phyloP scores from a whole-genome alignment of 2,329 filamentous ascomycete genomes.

The Epichloe coenophiala region DNA sequence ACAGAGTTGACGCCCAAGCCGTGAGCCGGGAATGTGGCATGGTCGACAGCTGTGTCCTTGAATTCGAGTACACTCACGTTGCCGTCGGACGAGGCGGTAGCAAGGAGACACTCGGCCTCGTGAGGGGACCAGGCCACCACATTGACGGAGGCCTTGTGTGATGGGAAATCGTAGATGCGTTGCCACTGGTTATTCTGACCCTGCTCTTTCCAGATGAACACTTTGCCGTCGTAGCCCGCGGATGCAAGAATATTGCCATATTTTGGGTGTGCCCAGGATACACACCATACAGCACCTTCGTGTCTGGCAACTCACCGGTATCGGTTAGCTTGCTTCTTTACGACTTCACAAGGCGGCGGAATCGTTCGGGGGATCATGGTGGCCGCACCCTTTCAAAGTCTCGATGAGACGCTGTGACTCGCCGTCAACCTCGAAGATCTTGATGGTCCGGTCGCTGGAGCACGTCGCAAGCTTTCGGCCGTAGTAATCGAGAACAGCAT shows the following conservation, averaged over 20 bases:
- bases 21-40: slow-evolving; percentile 82
- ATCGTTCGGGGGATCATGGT: slow-evolving; percentile 11
- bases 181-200: slow-evolving; percentile 51
- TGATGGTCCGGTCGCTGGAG: slow-evolving; percentile 96
- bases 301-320: slow-evolving; percentile 44
- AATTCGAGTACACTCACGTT: slow-evolving; percentile 92
- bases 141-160: slow-evolving; percentile 94
- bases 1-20: slow-evolving; percentile 92
- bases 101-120: slow-evolving; percentile 85
- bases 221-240: slow-evolving; percentile 92
- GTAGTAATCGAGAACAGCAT: slow-evolving; percentile 98
- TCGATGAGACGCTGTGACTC: slow-evolving; percentile 81
- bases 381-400: slow-evolving; percentile 74
- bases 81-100: slow-evolving; percentile 88
- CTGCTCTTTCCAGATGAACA: slow-evolving; percentile 96
- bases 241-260: slow-evolving; percentile 96
- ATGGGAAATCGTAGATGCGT: slow-evolving; percentile 80
- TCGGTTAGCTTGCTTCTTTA: slow-evolving; percentile 5
- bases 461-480: slow-evolving; percentile 91
- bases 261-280: slow-evolving; percentile 96
- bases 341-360: too few species aligned
- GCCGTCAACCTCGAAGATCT: slow-evolving; percentile 96
- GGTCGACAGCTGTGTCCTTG: slow-evolving; percentile 86
- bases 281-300: slow-evolving; percentile 94
- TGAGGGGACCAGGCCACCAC: slow-evolving; percentile 96